Percentiles rank a stretch among this genome's conserved stretches.
phyloP scores from a whole-genome alignment of 2,329 filamentous ascomycete species.

The Cytospora paraplurivora region DNA sequence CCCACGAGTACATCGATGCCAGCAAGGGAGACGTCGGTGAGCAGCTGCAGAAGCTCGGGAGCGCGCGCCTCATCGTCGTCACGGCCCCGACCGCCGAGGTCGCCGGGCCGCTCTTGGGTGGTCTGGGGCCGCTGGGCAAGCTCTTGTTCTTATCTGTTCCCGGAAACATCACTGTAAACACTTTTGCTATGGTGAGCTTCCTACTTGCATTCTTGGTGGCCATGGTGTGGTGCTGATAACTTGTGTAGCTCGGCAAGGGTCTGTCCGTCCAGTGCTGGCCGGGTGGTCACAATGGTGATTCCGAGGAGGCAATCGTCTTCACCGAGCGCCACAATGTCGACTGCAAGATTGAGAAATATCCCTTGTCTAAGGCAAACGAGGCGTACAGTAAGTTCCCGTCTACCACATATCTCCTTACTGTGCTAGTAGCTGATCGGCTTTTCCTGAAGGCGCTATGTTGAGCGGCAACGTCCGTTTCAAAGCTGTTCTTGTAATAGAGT shows the following conservation, averaged over 20 bases:
- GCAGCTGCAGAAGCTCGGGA: slow-evolving; percentile 54
- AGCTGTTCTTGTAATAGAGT: slow-evolving; percentile 28
- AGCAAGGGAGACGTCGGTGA: slow-evolving; percentile 40
- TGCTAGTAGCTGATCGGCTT: background rate
- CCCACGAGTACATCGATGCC: slow-evolving; percentile 56
- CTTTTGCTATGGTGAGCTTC: background rate
- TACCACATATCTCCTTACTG: slow-evolving; percentile 31
- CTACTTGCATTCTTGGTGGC: background rate
- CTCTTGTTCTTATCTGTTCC: slow-evolving; percentile 55
- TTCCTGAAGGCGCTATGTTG: slow-evolving; percentile 15
- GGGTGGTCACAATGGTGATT: slow-evolving; percentile 63
- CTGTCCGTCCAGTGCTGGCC: slow-evolving; percentile 65
- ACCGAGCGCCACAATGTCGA: slow-evolving; percentile 63
- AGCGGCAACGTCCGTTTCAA: slow-evolving; percentile 30
- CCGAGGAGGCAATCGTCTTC: slow-evolving; percentile 68
- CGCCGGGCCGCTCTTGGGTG: slow-evolving; percentile 55
- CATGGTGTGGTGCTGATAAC: background rate
- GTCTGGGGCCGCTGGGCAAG: slow-evolving; percentile 57
- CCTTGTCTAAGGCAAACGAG: slow-evolving; percentile 53
- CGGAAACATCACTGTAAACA: background rate
- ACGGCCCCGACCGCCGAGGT: slow-evolving; percentile 63
- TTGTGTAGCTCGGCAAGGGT: slow-evolving; percentile 41
- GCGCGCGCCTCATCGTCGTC: slow-evolving; percentile 62
- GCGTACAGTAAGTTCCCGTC: slow-evolving; percentile 35
- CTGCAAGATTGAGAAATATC: slow-evolving; percentile 67